phyloP scores from a whole-genome alignment of 768 basidiomycete genomes.

The Podaxis carcinomalis region DNA sequence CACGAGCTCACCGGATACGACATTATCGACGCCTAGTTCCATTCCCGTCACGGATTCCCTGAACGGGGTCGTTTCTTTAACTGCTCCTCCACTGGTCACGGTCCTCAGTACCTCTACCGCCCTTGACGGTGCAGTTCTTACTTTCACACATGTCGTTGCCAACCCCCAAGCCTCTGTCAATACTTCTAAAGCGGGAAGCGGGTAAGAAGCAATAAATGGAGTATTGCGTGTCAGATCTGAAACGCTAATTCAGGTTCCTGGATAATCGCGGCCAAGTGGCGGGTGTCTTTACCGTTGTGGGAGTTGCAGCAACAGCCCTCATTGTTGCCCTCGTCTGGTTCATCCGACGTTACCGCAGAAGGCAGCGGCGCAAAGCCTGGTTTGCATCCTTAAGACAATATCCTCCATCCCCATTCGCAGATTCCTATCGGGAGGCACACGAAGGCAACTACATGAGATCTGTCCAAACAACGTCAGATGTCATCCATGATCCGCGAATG shows the following conservation, averaged over 20 bases:
- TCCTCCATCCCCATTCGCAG: constrained; percentile 20
- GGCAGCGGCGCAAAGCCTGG: constrained; percentile 31
- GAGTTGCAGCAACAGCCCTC: constrained; percentile 46
- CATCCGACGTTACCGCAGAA: constrained; percentile 37
- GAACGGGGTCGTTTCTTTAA: constrained; percentile 33
- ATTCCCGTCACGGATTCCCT: constrained; percentile 33
- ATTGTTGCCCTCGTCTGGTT: constrained; percentile 40
- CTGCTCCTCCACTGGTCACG: constrained; percentile 44
- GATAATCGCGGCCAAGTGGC: constrained; percentile 64
- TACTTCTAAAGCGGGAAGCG: not conserved
- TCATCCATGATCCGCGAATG: constrained; percentile 8
- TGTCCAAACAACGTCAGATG: constrained; percentile 27
- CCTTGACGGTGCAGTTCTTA: constrained; percentile 39
- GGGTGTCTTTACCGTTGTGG: constrained; percentile 70
- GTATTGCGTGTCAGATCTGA: constrained; percentile 1
- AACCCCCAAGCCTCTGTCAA: constrained; percentile 34
- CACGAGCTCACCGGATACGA: constrained; percentile 36
- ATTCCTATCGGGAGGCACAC: not conserved
- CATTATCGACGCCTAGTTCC: constrained; percentile 38
- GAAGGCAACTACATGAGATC: constrained; percentile 17
- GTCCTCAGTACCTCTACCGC: constrained; percentile 41
- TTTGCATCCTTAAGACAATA: constrained; percentile 31
- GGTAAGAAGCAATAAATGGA: not conserved
- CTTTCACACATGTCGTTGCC: constrained; percentile 49
- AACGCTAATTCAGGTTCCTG: constrained; percentile 45